Evolutionary conservation across 73 alveolate species (phyloP).

Genomic region (Durusdinium trenchii): DNA sequence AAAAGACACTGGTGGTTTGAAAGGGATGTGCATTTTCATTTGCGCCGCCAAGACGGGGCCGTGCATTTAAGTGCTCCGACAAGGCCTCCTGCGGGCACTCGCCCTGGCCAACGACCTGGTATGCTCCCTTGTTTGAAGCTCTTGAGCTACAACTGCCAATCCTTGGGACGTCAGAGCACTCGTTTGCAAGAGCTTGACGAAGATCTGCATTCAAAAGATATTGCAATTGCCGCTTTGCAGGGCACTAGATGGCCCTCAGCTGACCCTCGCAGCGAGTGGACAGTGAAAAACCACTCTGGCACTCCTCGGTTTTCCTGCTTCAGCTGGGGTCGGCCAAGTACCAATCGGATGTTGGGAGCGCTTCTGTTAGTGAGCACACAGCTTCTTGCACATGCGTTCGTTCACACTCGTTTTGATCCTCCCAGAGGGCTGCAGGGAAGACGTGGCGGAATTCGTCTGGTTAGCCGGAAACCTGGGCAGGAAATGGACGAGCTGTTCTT

Average conservation of each 20-base stretch:
- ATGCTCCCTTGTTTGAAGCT: neutral
- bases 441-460: conserved; percentile 36
- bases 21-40: conserved; percentile 28
- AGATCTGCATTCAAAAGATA: neutral
- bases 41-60: conserved; percentile 54
- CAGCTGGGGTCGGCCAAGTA: conserved; percentile 41
- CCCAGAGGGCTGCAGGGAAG: conserved; percentile 14
- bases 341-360: conserved; percentile 31
- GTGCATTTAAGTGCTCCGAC: neutral
- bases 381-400: neutral
- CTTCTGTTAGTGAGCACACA: neutral
- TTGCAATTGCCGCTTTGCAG: conserved; percentile 46
- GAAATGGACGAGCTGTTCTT: conserved; percentile 46
- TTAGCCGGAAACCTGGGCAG: conserved; percentile 14
- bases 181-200: conserved; percentile 23
- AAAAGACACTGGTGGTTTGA: conserved; percentile 56
- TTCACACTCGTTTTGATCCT: conserved; percentile 46
- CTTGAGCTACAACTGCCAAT: conserved; percentile 43
- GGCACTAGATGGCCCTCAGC: conserved; percentile 42
- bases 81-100: no score
- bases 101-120: neutral
- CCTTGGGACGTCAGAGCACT: conserved; percentile 10
- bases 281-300: neutral
- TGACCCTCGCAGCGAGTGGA: conserved; percentile 35
- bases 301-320: neutral